Evolutionary conservation across 768 basidiomycete species (phyloP).

Genomic region (Coprinopsis strossmayeri): DNA sequence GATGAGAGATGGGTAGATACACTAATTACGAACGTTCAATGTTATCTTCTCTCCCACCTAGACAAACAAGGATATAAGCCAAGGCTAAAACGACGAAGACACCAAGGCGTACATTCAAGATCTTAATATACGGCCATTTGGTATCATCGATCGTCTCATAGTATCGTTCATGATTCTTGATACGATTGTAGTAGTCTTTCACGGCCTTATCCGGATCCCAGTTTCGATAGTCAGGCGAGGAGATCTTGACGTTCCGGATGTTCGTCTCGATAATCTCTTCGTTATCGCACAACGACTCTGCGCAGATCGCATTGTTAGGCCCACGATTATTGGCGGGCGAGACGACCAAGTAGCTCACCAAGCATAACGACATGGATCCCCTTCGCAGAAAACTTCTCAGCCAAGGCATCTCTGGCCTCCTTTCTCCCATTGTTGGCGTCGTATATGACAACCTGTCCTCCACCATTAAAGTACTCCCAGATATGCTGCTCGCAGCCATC

Average conservation of each 20-base stretch:
- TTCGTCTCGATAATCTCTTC: constrained; percentile 91
- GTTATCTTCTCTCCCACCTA: constrained; percentile 95
- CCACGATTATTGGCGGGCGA: too few species aligned
- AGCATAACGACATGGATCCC: constrained; percentile 93
- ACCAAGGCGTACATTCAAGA: constrained; percentile 64
- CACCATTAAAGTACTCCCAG: constrained; percentile 77
- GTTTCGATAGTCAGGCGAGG: constrained; percentile 91
- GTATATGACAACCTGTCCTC: constrained; percentile 97
- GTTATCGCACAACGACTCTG: constrained; percentile 90
- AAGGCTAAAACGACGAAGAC: constrained; percentile 10
- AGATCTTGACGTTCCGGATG: constrained; percentile 95
- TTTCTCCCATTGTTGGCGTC: constrained; percentile 93
- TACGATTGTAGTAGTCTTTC: constrained; percentile 86
- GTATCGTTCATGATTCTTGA: constrained; percentile 75
- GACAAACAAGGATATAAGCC: constrained; percentile 1
- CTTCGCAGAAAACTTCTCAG: constrained; percentile 77
- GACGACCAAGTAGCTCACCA: constrained; percentile 52
- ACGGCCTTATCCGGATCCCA: constrained; percentile 94
- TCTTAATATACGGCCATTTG: constrained; percentile 90
- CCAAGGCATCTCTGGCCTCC: constrained; percentile 58
- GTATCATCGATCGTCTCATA: constrained; percentile 92
- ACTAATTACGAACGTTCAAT: constrained; percentile 62
- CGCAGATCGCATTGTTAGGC: too few species aligned
- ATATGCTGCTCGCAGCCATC: constrained; percentile 86
- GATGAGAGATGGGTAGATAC: not conserved